Conservation (phyloP, 2,329 filamentous ascomycete species). For the Helotiales sp. region DNA sequence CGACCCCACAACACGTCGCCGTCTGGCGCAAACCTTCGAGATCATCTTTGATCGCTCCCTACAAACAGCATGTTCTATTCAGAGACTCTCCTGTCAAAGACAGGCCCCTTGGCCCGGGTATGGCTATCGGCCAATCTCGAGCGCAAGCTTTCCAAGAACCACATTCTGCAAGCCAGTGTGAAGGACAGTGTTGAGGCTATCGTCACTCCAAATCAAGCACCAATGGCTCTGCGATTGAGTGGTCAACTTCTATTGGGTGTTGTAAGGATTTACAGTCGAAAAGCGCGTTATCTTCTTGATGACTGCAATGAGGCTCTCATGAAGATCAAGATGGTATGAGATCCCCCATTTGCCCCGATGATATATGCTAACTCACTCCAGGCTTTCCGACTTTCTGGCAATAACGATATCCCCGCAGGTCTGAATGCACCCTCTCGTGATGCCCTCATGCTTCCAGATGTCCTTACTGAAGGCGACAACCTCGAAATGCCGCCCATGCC, state of each 20-base stretch:
- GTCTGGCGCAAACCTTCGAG: conserved; percentile 20
- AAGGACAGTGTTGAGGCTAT: conserved; percentile 94
- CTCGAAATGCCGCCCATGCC: conserved; percentile 77
- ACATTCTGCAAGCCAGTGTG: conserved; percentile 92
- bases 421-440: conserved; percentile 80
- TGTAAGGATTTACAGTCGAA: conserved; percentile 95
- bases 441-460: conserved; percentile 85
- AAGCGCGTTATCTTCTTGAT: conserved; percentile 92
- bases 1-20: conserved; percentile 19
- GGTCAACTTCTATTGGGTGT: conserved; percentile 94
- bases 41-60: conserved; percentile 21
- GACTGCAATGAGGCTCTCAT: conserved; percentile 97
- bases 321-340: conserved; percentile 94
- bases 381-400: conserved; percentile 92
- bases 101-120: conserved; percentile 92
- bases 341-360: not conserved
- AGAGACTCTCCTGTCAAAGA: conserved; percentile 92
- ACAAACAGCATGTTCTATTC: conserved; percentile 86
- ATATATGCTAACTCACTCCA: conserved; percentile 45
- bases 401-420: conserved; percentile 89
- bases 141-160: conserved; percentile 96
- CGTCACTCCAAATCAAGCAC: conserved; percentile 87
- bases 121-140: conserved; percentile 98
- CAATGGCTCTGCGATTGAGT: conserved; percentile 90
- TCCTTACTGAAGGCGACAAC: conserved; percentile 88